Evolutionary conservation across 2,329 filamentous ascomycete species (phyloP).

Genomic region (Talaromyces sp.): DNA sequence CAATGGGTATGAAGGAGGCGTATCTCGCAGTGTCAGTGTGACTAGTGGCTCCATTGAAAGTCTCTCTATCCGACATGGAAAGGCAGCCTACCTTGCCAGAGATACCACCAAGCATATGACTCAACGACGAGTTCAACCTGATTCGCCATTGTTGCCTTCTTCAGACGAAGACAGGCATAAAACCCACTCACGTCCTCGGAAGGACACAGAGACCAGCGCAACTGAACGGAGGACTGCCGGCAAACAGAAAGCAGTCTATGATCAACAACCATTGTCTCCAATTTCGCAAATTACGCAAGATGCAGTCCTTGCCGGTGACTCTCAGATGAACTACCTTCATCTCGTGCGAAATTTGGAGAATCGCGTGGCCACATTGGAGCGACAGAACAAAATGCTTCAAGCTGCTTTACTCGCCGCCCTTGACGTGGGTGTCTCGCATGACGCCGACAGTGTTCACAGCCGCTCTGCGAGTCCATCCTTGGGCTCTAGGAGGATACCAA

Average conservation of each 20-base stretch:
- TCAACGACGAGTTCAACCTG: conserved; percentile 24
- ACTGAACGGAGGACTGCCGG: background rate
- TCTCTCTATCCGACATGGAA: conserved; percentile 1
- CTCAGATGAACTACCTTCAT: conserved; percentile 25
- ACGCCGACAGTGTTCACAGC: conserved; percentile 29
- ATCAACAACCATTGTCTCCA: conserved; percentile 17
- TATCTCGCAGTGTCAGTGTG: conserved; percentile 21
- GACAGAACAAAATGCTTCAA: conserved; percentile 45
- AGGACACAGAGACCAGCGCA: background rate
- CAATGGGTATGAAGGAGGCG: conserved; percentile 18
- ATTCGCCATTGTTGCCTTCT: conserved; percentile 39
- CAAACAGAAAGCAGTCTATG: background rate
- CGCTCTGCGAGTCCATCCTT: conserved; percentile 22
- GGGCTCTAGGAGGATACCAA: conserved; percentile 10
- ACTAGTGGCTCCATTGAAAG: conserved; percentile 18
- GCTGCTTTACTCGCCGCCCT: conserved; percentile 43
- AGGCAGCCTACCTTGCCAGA: conserved; percentile 23
- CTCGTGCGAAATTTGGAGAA: conserved; percentile 33
- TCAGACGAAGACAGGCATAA: conserved; percentile 37
- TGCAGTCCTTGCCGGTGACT: conserved; percentile 26
- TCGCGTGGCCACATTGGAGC: conserved; percentile 41
- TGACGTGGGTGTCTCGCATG: conserved; percentile 37
- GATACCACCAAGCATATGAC: conserved; percentile 23
- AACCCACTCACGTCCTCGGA: background rate
- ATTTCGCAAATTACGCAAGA: conserved; percentile 24